Evolutionary conservation across 1,284 basidiomycete genomes (phyloP).

Genomic region (Ganoderma lingzhi): DNA sequence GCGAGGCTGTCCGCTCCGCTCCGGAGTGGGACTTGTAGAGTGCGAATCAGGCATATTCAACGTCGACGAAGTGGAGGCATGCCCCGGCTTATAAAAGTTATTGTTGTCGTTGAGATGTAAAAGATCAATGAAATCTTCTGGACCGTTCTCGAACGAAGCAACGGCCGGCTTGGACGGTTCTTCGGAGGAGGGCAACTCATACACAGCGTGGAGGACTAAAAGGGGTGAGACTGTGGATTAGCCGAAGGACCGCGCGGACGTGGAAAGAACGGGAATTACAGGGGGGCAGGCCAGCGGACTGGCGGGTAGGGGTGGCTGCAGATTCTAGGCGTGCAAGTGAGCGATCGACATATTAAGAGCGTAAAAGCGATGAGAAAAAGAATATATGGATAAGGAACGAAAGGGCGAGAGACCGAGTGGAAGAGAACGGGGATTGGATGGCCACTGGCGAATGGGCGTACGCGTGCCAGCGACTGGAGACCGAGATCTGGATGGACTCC

Average conservation of each 20-base stretch:
- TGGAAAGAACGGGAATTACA: slow-evolving; percentile 22
- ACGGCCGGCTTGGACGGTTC: slow-evolving; percentile 31
- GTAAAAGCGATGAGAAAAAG: slow-evolving; percentile 22
- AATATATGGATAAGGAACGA: slow-evolving; percentile 22
- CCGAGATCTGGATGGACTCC: slow-evolving; percentile 6
- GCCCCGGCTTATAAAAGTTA: slow-evolving; percentile 34
- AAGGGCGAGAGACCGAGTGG: slow-evolving; percentile 17
- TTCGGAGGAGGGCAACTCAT: slow-evolving; percentile 31
- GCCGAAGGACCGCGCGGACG: slow-evolving; percentile 14
- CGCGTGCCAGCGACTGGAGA: slow-evolving; percentile 28
- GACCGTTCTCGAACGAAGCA: slow-evolving; percentile 40
- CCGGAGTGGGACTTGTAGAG: slow-evolving; percentile 33
- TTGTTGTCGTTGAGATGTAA: slow-evolving; percentile 22
- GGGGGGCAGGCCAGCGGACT: slow-evolving; percentile 25
- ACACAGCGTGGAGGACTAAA: slow-evolving; percentile 29
- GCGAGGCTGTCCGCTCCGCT: slow-evolving; percentile 32
- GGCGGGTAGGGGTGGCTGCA: slow-evolving; percentile 31
- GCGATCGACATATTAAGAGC: slow-evolving; percentile 28
- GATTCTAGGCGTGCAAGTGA: slow-evolving; percentile 26
- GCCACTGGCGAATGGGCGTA: slow-evolving; percentile 23
- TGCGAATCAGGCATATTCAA: slow-evolving; percentile 39
- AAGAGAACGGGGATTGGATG: slow-evolving; percentile 2
- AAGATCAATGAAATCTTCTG: slow-evolving; percentile 35
- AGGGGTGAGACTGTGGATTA: slow-evolving; percentile 18
- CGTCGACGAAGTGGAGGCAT: slow-evolving; percentile 29